Base-by-base conservation (phyloP, 768 basidiomycete species). In the Auriscalpium vulgare region DNA sequence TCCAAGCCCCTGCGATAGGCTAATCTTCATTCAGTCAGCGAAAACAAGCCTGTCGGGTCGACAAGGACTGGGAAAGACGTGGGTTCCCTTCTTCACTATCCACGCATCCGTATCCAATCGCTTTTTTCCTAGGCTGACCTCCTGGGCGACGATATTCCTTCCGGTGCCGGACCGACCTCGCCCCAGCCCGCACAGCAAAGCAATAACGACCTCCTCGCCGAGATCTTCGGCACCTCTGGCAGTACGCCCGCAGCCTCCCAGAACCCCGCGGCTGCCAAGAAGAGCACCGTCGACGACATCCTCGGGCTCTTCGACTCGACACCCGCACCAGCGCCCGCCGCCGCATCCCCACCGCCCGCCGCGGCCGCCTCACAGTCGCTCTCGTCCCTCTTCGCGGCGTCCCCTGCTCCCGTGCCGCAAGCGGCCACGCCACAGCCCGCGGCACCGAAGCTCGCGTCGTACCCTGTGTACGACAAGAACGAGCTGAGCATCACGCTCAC, bases 21-120 rank as follows among this genome's bases (percentile, higher is more conserved):
- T 45, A 17, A 7, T 29, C 29, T 6, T 11, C 56, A 48, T 51
- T 9, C 62, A 95, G 93, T 94, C 52, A 95, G 92, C 71, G 95
- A 99, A 72, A 91, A 93, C 66, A 92, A 94, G 66, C 90, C 91
- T 37, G 97, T 99, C 35, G 97, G 95, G 4, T 94, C 94, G 1
- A 91, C 93, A 1, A 78, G 82, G 64, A 79, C 82, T 14, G 80
- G 80, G 36, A 87, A 84, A 70, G 91, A 93, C 57, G 87, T 87
- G 62, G 23, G 78, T 66, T 19, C 23, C 8, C 23, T 37, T 19
- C 35, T 37, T 38, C 37, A 16, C 45, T 7, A 34, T 56, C 54
- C 58, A 54, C 6, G 9, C 21, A 40, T 47, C 55, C 50, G 52
- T 16, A 49, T 29, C 46, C 36, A 43, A 14, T 35, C 55, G 11